Base-by-base conservation (phyloP, 2,329 filamentous ascomycete genomes). In the Fusarium sp. region DNA sequence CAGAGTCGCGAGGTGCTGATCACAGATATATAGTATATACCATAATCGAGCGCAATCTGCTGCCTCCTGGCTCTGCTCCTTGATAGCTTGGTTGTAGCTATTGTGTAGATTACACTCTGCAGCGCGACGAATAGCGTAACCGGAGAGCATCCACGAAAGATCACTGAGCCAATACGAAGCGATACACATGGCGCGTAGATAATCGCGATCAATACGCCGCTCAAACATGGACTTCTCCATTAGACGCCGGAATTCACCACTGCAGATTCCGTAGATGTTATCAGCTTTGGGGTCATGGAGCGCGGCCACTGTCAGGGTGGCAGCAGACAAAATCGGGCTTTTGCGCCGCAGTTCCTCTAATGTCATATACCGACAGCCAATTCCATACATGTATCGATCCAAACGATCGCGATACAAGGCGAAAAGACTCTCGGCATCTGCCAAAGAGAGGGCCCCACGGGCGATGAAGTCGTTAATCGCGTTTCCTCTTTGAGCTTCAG, bases 111-210 rank as follows among this genome's bases (percentile, higher is more conserved):
- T 83, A 49, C 82, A 77, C 62, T 85, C 83, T 6, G 81, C 82
- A 0, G 84, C 84, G 16, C 83, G 77, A 10, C 84, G 80, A 30
- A 85, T 83, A 1, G 83, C 84, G 56, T 83, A 80, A 0, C 87
- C 87, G 0, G 86, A 88, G 1, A 90, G 79, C 69, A 86, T 89
- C 86, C 88, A 89, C 6, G 85, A 88, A 20, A 89, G 79, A 62
- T 90, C 87, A 6, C 85, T 86, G 0, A 89, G 80, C 88, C 88
- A 90, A 73, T 89, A 90, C 1, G 87, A 85, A 4, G 85, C 88
- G 7, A 89, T 83, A 36, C 86, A 88, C 65, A 90, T 83, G 8
- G 86, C 88, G 1, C 87, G 83, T 26, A 90, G 81, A 67, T 87
- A 84, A 61, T 89, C 87, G 4, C 79, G 73, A 41, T 80, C 76